Evolutionary conservation across 1,284 basidiomycete genomes (phyloP), one percentile per base, ranked within the genome.

Genomic region (Amylostereum chailletii): DNA sequence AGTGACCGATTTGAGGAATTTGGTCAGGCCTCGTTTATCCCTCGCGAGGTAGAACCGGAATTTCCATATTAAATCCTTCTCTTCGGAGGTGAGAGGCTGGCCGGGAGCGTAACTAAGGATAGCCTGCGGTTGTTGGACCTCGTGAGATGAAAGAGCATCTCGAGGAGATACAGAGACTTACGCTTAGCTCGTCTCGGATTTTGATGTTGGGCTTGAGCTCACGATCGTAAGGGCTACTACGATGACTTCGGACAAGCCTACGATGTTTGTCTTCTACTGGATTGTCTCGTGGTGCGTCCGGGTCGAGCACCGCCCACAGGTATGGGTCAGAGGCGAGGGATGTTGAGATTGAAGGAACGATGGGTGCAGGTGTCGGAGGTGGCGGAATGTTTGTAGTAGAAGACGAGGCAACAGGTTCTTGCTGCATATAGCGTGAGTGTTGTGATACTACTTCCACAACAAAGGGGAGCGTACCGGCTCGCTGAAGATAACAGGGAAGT

Each of bases 211-310:
- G 96, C 60, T 99, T 99, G 49, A 99, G 74, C 60, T 99, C 96
- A 41, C 94, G 75, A 58, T 98, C 96, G 49, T 97, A 86, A 0
- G 94, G 92, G 38, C 94, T 94, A 46, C 91, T 91, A 46, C 96
- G 75, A 60, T 99, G 95, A 61, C 93, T 94, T 51, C 96, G 86
- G 49, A 98, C 89, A 1, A 99, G 76, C 6, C 95, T 80, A 34
- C 95, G 82, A 62, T 98, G 94, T 62, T 99, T 99, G 60, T 94
- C 91, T 64, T 99, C 96, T 0, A 98, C 93, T 0, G 94, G 93
- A 61, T 99, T 99, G 58, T 98, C 92, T 51, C 84, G 81, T 4
- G 74, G 78, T 58, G 92, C 76, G 54, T 99, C 95, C 2, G 94
- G 94, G 59, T 99, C 96, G 42, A 90, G 77, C 29, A 97, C 79